phyloP scores from a whole-genome alignment of 2,329 filamentous ascomycete genomes.

The Onygena corvina region DNA sequence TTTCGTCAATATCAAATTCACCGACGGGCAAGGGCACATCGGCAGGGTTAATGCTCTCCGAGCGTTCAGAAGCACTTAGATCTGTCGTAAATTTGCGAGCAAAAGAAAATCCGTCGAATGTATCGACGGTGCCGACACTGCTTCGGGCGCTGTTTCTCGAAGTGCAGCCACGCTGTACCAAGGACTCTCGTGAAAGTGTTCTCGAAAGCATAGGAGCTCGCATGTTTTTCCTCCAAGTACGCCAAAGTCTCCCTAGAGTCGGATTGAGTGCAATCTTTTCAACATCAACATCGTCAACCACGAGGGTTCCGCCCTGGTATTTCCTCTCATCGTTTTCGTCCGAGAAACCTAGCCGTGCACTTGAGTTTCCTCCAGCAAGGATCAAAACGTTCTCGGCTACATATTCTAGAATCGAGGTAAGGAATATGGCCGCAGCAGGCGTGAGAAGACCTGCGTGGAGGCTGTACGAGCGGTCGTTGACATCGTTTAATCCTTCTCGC shows the following conservation, averaged over 20 bases:
- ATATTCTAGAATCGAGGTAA: slow-evolving; percentile 88
- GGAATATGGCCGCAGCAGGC: slow-evolving; percentile 84
- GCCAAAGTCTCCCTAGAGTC: slow-evolving; percentile 79
- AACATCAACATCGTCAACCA: slow-evolving; percentile 86
- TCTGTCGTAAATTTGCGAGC: slow-evolving; percentile 6
- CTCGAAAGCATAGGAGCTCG: slow-evolving; percentile 28
- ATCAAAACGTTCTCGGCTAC: slow-evolving; percentile 83
- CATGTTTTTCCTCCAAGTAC: slow-evolving; percentile 78
- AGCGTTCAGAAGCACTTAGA: slow-evolving; percentile 6
- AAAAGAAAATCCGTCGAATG: slow-evolving; percentile 8
- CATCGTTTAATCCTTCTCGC: slow-evolving; percentile 57
- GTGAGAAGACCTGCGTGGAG: slow-evolving; percentile 59
- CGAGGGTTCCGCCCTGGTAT: slow-evolving; percentile 42
- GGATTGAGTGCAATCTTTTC: slow-evolving; percentile 85
- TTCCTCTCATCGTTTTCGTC: slow-evolving; percentile 30
- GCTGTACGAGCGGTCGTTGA: slow-evolving; percentile 43
- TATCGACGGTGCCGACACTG: slow-evolving; percentile 25
- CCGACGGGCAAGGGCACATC: slow-evolving; percentile 57
- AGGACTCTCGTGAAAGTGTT: slow-evolving; percentile 33
- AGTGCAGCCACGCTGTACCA: slow-evolving; percentile 22
- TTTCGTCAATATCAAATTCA: slow-evolving; percentile 61
- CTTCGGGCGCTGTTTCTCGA: slow-evolving; percentile 26
- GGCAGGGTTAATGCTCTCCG: slow-evolving; percentile 38
- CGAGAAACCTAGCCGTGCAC: slow-evolving; percentile 40
- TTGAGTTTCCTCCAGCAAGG: slow-evolving; percentile 76